Evolutionary conservation across 169 alveolate species (phyloP), one percentile per base, ranked within the genome.

Genomic region (Babesia bovis): DNA sequence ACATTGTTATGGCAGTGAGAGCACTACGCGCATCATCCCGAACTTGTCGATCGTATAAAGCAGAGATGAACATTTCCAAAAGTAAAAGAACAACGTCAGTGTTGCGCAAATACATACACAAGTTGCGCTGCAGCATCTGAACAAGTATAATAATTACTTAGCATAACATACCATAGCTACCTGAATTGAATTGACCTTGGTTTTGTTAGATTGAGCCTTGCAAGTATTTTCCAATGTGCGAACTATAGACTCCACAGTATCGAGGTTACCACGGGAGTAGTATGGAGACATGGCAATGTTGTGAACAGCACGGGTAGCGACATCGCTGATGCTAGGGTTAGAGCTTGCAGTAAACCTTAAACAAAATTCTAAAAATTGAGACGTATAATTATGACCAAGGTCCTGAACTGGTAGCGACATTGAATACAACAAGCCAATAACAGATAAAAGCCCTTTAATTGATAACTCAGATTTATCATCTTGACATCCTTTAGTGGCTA

Each of bases 91-190:
- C 70, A 3, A 63, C 65, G 25, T 36, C 58, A 3, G 74, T 45
- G 45, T 50, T 32, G 19, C 68, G 47, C 23, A 74, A 32, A 52
- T 74, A 74, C 84, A 74, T 74, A 44, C 84, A 74, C 10, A 59
- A 15, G 53, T 74, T 60, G 9, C 74, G 67, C 49, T 71, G 82
- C 42, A 71, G 9, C 61, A 0, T 63, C 72, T 66, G 66, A 3
- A 0, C 7, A 9, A 49, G 7, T 30, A 19, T 17, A 36, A 40
- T 36, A 40, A 2, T 33, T 19, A 19, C 10, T 42, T 13, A 51
- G 13, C 12, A 0, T 47, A 66, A 66, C 66, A 15, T 13, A 69
- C 82, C 49, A 19, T 55, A 4, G 73, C 71, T 6, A 32, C 82
- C 3, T 61, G 25, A 19, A 71, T 58, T 4, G 73, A 10, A 17